Evolutionary conservation across 441 rosid genomes (phyloP).

Genomic region (Gossypium laxum): DNA sequence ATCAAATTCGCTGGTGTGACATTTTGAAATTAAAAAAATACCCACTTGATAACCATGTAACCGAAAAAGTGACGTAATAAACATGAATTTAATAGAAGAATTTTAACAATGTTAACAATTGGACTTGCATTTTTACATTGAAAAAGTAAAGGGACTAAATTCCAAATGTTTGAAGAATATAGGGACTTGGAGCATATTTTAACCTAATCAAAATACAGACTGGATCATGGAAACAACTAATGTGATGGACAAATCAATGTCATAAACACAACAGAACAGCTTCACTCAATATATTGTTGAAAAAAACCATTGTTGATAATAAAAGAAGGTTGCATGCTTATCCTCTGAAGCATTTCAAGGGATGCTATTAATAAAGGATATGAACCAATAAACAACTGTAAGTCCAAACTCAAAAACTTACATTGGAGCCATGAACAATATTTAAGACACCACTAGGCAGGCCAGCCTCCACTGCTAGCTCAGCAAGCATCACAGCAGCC

Average conservation of each 20-base stretch:
- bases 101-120: no score
- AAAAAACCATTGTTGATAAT: not conserved
- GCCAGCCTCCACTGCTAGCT: slow-evolving; percentile 51
- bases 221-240: not conserved
- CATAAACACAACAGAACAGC: not conserved
- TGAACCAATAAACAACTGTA: not conserved
- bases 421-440: slow-evolving; percentile 77
- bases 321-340: not conserved
- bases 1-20: no score
- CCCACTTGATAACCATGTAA: no score
- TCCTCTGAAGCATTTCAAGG: not conserved
- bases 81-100: no score
- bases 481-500: slow-evolving; percentile 77
- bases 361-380: not conserved
- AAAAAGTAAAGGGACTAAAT: no score
- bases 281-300: not conserved
- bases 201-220: not conserved
- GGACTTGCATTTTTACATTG: no score
- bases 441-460: slow-evolving; percentile 70
- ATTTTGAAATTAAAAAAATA: no score
- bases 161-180: no score
- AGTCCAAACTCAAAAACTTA: slow-evolving; percentile 22
- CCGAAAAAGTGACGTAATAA: no score
- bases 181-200: no score
- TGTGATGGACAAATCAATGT: not conserved